Conservation (phyloP, 2,329 filamentous ascomycete genomes). For the Microsporum ferrugineum region DNA sequence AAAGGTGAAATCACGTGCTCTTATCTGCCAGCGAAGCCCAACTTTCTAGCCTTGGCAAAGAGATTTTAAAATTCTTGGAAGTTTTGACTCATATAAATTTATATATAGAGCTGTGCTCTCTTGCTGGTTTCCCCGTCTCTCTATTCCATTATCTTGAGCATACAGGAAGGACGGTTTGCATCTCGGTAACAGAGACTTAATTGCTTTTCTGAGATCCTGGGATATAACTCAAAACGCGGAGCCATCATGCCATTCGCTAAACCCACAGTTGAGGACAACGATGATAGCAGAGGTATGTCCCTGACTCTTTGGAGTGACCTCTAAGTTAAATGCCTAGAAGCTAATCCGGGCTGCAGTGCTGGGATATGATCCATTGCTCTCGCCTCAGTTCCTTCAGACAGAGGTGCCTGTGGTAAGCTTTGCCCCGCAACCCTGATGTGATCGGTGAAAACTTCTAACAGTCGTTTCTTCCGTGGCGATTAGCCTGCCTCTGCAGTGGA, state of each 20-base stretch:
- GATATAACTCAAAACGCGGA: neutral
- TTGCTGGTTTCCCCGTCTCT: neutral
- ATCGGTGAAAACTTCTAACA: neutral
- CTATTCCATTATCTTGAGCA: neutral
- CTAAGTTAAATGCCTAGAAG: neutral
- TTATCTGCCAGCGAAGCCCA: neutral
- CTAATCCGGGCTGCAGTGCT: conserved; percentile 49
- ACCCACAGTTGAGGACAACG: conserved; percentile 29
- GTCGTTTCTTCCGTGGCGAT: neutral
- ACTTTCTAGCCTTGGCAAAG: neutral
- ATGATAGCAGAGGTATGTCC: conserved; percentile 36
- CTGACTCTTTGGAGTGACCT: conserved; percentile 10
- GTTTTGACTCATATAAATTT: neutral
- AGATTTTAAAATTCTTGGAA: neutral
- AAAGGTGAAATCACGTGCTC: neutral
- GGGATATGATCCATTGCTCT: conserved; percentile 87
- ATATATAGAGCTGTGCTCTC: neutral
- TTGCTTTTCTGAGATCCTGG: neutral
- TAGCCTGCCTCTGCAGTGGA: conserved; percentile 31
- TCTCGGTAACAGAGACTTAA: neutral
- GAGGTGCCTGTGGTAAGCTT: conserved; percentile 60
- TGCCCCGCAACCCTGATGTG: conserved; percentile 36
- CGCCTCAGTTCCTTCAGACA: conserved; percentile 71
- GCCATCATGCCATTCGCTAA: conserved; percentile 33
- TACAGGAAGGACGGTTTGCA: neutral